Evolutionary conservation across 352 stramenopile genomes (phyloP), one percentile per base, ranked within the genome.

Genomic region (Globisporangium nunn): DNA sequence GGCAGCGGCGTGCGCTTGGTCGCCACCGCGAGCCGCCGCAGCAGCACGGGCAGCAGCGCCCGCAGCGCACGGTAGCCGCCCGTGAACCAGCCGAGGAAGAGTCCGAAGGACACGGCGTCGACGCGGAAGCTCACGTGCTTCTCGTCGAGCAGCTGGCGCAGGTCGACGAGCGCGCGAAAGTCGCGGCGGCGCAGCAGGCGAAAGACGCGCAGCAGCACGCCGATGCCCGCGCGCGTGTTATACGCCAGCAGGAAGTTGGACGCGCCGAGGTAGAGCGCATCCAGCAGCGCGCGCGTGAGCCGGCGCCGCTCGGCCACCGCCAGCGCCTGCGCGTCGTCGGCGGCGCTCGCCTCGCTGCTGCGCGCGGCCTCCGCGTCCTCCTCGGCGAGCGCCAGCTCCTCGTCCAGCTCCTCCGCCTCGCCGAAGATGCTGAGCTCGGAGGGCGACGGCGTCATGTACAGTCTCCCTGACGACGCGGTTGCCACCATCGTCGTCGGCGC

Each of bases 221-320:
- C 73, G 53, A 95, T 88, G 50, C 83, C 84, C 1, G 82, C 83
- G 58, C 86, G 86, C 29, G 83, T 87, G 68, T 95, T 95, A 70
- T 95, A 95, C 14, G 81, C 84, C 35, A 95, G 59, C 18, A 95
- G 52, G 48, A 95, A 95, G 67, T 95, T 95, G 64, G 72, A 78
- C 17, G 79, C 88, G 51, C 83, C 83, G 1, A 91, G 63, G 28
- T 81, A 75, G 35, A 91, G 68, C 59, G 80, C 80, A 59, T 91
- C 78, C 39, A 88, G 73, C 31, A 91, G 69, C 56, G 87, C 72
- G 49, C 72, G 68, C 10, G 48, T 65, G 8, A 91, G 72, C 39
- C 62, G 64, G 33, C 74, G 60, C n/a, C 57, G 51, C 49, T 82
- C 63, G 6, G 51, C 50, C 8, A 58, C 40, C 31, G 50, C 47